Conservation (phyloP, 495 filamentous ascomycete species). For the Podospora conica region DNA sequence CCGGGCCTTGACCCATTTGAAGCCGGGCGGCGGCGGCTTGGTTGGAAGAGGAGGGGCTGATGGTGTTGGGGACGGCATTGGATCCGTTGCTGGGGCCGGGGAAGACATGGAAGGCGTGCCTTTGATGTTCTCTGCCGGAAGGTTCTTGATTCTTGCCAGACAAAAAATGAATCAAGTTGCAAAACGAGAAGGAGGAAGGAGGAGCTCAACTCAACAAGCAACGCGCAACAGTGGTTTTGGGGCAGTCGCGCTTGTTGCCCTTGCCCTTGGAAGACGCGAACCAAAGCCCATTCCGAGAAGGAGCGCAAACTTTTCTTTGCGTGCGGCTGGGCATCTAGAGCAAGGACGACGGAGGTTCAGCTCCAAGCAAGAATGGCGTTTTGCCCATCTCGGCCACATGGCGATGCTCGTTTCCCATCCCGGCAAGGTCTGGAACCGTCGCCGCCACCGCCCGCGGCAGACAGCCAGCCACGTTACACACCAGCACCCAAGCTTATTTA, state of each 20-base stretch:
- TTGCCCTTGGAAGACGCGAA: neutral
- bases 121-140: neutral
- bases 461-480: neutral
- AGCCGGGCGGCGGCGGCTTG: slow-evolving; percentile 2
- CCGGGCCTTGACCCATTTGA: slow-evolving; percentile 6
- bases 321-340: neutral
- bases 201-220: neutral
- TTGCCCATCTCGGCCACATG: neutral
- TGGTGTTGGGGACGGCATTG: neutral
- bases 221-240: neutral
- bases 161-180: neutral
- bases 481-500: neutral
- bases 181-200: neutral
- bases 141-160: neutral
- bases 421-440: neutral
- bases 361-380: neutral
- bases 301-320: neutral
- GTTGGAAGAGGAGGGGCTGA: neutral
- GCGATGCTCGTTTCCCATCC: neutral
- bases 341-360: neutral
- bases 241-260: neutral
- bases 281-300: neutral
- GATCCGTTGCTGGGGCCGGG: neutral
- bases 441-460: neutral
- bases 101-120: neutral